Evolutionary conservation across 495 filamentous ascomycete genomes (phyloP).

Genomic region (Penicillium steckii): DNA sequence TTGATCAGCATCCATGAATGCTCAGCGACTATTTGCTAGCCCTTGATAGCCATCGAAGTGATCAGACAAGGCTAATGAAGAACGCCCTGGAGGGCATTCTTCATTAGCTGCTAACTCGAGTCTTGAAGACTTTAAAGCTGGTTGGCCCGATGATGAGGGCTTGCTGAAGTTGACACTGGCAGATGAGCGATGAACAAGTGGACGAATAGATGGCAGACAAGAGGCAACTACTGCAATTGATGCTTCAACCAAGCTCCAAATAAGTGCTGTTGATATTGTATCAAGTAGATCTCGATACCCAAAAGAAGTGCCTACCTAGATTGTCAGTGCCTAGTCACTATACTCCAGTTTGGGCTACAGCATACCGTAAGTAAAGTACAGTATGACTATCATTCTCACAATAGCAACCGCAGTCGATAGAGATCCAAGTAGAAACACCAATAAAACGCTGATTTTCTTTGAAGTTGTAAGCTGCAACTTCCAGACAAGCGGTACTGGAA

Average conservation of each 20-base stretch:
- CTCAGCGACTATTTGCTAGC: no score
- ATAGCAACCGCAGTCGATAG: conserved; percentile 7
- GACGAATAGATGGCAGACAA: conserved; percentile 6
- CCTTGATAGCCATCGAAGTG: no score
- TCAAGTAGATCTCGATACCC: conserved; percentile 12
- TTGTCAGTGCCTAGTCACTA: not conserved
- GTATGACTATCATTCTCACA: conserved; percentile 5
- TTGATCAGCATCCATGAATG: no score
- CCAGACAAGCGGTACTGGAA: conserved; percentile 6
- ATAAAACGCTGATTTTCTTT: conserved; percentile 9
- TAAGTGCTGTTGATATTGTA: conserved; percentile 11
- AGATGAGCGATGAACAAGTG: conserved; percentile 19
- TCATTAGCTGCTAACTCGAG: not conserved
- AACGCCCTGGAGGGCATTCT: no score
- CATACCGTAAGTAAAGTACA: conserved; percentile 9
- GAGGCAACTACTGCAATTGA: conserved; percentile 15
- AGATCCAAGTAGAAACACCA: conserved; percentile 10
- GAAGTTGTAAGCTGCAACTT: conserved; percentile 5
- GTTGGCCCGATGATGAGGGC: not conserved
- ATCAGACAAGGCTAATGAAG: no score
- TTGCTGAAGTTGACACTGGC: not conserved
- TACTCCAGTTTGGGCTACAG: not conserved
- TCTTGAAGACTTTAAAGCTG: not conserved
- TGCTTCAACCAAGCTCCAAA: conserved; percentile 15
- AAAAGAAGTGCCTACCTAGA: conserved; percentile 1